Conservation (phyloP, 2,329 filamentous ascomycete species). For the Aspergillus sp. region DNA sequence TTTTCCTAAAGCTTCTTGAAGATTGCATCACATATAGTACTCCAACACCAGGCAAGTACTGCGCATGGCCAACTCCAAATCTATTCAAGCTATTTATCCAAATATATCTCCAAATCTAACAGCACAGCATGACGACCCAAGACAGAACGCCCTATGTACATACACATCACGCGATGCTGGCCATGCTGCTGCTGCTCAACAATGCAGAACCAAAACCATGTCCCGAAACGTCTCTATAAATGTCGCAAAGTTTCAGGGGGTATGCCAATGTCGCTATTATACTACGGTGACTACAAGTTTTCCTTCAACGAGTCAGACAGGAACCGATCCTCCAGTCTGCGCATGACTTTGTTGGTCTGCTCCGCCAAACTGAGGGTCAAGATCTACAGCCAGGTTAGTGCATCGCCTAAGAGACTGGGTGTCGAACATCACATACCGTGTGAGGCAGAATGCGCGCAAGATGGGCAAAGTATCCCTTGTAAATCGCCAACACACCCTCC, state of each 20-base stretch:
- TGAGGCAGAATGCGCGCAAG: conserved; percentile 91
- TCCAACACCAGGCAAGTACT: neutral
- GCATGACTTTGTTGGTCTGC: conserved; percentile 92
- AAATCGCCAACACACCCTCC: conserved; percentile 88
- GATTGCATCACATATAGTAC: neutral
- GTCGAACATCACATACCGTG: conserved; percentile 56
- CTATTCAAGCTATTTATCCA: conserved; percentile 17
- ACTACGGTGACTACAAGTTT: conserved; percentile 43
- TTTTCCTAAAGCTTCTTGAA: neutral
- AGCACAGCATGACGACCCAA: conserved; percentile 13
- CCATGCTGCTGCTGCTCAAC: neutral
- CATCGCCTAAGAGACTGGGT: neutral
- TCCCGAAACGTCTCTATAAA: conserved; percentile 6
- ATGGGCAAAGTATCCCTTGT: conserved; percentile 97
- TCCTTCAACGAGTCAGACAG: conserved; percentile 50
- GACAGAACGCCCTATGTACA: conserved; percentile 25
- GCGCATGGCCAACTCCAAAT: neutral
- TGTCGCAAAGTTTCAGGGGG: neutral
- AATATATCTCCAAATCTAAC: conserved; percentile 14
- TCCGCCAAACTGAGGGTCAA: conserved; percentile 90
- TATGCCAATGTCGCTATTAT: neutral
- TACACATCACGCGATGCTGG: conserved; percentile 14
- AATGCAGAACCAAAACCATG: neutral
- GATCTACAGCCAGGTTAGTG: conserved; percentile 55
- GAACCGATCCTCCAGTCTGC: conserved; percentile 69